Percentiles rank a stretch among this genome's conserved stretches.
These are phyloP conservation scores for Populus tremula DNA, from an alignment of 345 rosid genomes.

Conservation along the genomic window DNA sequence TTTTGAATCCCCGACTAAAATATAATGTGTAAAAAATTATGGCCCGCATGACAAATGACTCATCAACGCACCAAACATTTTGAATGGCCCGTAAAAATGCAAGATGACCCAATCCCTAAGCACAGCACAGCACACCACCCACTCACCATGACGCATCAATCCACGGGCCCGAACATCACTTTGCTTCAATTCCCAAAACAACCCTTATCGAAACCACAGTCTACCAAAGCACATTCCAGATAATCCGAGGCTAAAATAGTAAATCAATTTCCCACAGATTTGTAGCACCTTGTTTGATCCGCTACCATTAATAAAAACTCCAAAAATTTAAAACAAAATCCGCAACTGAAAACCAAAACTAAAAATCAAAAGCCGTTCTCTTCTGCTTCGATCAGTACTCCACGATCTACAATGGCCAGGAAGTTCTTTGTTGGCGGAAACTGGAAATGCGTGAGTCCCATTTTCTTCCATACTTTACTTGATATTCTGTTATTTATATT, in stretches of 20 bases:
- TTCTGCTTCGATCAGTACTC: not conserved
- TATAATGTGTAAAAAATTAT: too few relatives aligned
- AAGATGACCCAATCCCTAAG: not conserved
- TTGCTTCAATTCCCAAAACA: slow-evolving; percentile 4
- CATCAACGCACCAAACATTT: not conserved
- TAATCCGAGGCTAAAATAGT: not conserved
- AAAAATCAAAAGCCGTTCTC: not conserved
- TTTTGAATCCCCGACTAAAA: too few relatives aligned
- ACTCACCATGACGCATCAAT: not conserved
- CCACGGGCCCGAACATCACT: not conserved
- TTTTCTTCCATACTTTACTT: not conserved
- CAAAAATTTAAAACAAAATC: not conserved
- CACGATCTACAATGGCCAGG: slow-evolving; percentile 52
- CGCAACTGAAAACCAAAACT: not conserved
- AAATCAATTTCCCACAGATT: slow-evolving; percentile 3
- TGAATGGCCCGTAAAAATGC: not conserved
- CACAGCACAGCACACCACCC: not conserved
- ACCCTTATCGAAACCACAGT: not conserved
- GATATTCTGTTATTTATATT: not conserved
- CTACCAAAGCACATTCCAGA: not conserved
- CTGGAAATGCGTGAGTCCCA: slow-evolving; percentile 88
- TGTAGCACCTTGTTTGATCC: slow-evolving; percentile 6
- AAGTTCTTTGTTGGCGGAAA: slow-evolving; percentile 93
- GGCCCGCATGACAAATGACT: too few relatives aligned
- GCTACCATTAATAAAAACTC: not conserved